Evolutionary conservation across 2,329 filamentous ascomycete species (phyloP), one percentile per base, ranked within the genome.

Genomic region (Aspergillus fischeri): DNA sequence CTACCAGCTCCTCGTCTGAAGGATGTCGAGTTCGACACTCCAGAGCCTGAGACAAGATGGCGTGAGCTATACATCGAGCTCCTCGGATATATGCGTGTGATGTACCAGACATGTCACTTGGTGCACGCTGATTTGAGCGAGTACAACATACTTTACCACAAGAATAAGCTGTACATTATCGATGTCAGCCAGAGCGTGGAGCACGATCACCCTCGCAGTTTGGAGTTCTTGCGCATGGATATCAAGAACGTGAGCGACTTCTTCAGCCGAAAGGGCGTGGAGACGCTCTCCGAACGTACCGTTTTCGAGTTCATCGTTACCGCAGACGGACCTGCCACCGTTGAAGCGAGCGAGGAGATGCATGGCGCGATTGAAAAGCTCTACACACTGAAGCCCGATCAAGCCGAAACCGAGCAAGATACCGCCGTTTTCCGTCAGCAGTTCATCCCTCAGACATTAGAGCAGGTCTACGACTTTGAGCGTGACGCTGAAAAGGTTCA

Each of bases 141-240:
- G 81, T 99, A 99, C 84, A 99, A 99, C 70, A 85, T 97, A 53
- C 83, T 99, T 21, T 99, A 95, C 78, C 83, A 97, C 78, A 83
- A 91, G 56, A 81, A 85, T 57, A 86, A 85, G 66, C 84, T 97
- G 0, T 96, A 91, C 80, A 89, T 99, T 68, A 99, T 99, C 73
- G 94, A 99, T 75, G 94, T 99, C 47, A 96, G 91, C 55, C 94
- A 99, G 78, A 94, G 90, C 70, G 94, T 99, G 21, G 95, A 97
- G 78, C 92, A 95, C 65, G 93, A 97, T 66, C 94, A 99, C 73
- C 94, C 94, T 0, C 85, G 91, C 57, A 93, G 90, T 2, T 81
- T 96, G 29, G 93, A 97, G 72, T 99, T 99, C 71, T 76, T 99
- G 66, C 87, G 94, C 35, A 97, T 97, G 92, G 94, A 99, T 71